These are phyloP conservation scores for Breynia disticha DNA, from an alignment of 441 rosid species.

Conservation along the genomic window DNA sequence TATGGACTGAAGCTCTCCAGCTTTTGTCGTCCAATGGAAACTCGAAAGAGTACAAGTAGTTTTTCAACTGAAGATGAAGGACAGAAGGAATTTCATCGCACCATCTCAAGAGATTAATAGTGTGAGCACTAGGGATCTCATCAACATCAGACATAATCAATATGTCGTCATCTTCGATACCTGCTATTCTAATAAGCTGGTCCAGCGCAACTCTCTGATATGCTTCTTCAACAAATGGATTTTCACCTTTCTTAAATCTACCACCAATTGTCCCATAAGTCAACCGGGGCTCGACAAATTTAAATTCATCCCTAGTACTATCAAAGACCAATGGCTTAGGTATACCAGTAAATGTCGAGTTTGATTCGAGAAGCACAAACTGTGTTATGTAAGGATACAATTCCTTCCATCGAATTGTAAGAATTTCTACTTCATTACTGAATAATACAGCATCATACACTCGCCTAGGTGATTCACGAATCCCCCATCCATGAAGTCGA, in stretches of 20 bases:
- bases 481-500: constrained; percentile 80
- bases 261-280: constrained; percentile 80
- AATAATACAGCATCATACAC: constrained; percentile 83
- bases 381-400: constrained; percentile 69
- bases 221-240: constrained; percentile 81
- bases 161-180: constrained; percentile 81
- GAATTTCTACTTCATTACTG: constrained; percentile 69
- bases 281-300: constrained; percentile 61
- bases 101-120: constrained; percentile 81
- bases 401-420: constrained; percentile 79
- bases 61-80: constrained; percentile 68
- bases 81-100: constrained; percentile 62
- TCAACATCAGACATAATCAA: constrained; percentile 93
- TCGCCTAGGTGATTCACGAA: constrained; percentile 71
- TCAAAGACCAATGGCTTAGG: constrained; percentile 58
- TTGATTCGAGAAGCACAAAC: constrained; percentile 88
- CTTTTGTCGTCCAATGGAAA: constrained; percentile 57
- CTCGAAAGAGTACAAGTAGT: constrained; percentile 77
- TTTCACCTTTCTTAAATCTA: constrained; percentile 72
- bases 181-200: constrained; percentile 61
- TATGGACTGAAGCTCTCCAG: constrained; percentile 87
- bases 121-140: constrained; percentile 90
- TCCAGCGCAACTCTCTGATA: constrained; percentile 79
- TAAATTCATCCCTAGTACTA: constrained; percentile 38
- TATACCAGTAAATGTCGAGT: constrained; percentile 74